These are phyloP conservation scores for Mortierella sp. DNA, from an alignment of 371 early-diverging fungal species.

Conservation along the genomic window DNA sequence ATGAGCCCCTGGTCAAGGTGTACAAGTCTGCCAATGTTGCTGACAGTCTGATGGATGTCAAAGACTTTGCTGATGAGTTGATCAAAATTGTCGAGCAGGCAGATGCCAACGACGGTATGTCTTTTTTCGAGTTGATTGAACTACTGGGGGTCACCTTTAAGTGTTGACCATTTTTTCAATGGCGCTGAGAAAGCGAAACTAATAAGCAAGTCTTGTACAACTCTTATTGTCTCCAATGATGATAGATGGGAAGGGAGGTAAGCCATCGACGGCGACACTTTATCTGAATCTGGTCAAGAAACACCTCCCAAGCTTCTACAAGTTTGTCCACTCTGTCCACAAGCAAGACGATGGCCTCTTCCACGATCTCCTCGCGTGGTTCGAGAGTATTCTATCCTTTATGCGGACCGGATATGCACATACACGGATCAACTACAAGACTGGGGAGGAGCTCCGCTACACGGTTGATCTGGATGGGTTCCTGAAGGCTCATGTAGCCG, in stretches of 20 bases:
- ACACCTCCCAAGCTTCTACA: conserved; percentile 71
- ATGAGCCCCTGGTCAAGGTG: conserved; percentile 75
- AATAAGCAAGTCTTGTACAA: neutral
- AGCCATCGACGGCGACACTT: conserved; percentile 40
- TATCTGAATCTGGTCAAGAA: conserved; percentile 65
- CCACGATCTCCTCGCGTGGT: conserved; percentile 60
- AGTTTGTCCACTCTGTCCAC: conserved; percentile 74
- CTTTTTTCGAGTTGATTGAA: neutral
- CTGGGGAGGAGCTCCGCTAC: conserved; percentile 36
- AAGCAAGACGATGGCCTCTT: conserved; percentile 64
- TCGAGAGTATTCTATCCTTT: conserved; percentile 58
- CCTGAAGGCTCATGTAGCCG: conserved; percentile 1
- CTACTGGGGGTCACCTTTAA: too few relatives aligned
- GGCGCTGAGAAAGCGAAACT: neutral
- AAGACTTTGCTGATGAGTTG: conserved; percentile 72
- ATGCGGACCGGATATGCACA: conserved; percentile 51
- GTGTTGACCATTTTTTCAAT: neutral
- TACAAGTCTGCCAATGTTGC: conserved; percentile 79
- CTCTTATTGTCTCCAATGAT: neutral
- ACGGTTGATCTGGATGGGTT: conserved; percentile 35
- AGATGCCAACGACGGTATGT: conserved; percentile 54
- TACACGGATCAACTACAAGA: conserved; percentile 21
- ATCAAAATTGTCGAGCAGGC: conserved; percentile 67
- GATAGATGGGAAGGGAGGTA: conserved; percentile 26
- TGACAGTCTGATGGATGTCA: conserved; percentile 70